phyloP scores from a whole-genome alignment of 768 basidiomycete genomes.

The Collybia mongolica region DNA sequence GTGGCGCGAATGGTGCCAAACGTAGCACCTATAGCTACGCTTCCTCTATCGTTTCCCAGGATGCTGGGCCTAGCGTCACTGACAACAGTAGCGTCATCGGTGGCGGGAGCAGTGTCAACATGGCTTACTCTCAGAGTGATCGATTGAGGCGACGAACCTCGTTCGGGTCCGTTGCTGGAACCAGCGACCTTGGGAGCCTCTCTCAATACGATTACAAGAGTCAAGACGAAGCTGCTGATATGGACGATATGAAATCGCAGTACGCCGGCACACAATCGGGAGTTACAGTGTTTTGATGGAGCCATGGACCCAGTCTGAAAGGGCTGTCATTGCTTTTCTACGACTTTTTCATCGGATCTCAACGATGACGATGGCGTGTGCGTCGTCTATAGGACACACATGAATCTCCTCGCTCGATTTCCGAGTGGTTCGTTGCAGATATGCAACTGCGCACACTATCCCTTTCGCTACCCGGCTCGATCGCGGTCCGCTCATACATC shows the following conservation, averaged over 20 bases:
- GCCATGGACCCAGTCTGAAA: not conserved
- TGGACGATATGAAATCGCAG: constrained; percentile 88
- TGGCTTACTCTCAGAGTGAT: constrained; percentile 92
- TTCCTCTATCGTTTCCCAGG: constrained; percentile 91
- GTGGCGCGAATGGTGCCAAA: constrained; percentile 65
- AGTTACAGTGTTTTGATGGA: constrained; percentile 77
- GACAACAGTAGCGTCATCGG: constrained; percentile 66
- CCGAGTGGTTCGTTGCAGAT: constrained; percentile 10
- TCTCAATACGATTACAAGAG: constrained; percentile 86
- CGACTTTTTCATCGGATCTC: constrained; percentile 6
- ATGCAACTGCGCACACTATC: constrained; percentile 7
- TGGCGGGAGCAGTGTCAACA: constrained; percentile 48
- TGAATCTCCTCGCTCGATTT: constrained; percentile 4
- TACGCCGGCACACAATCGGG: constrained; percentile 85
- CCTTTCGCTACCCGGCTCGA: constrained; percentile 12
- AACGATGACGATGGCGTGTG: constrained; percentile 7
- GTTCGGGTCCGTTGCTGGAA: constrained; percentile 70
- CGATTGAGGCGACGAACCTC: constrained; percentile 76
- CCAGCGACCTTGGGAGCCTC: constrained; percentile 76
- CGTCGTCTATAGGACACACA: constrained; percentile 3
- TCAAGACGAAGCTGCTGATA: constrained; percentile 76
- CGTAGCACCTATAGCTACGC: constrained; percentile 83
- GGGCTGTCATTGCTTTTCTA: constrained; percentile 2
- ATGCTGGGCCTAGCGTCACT: constrained; percentile 64
- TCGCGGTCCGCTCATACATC: constrained; percentile 9